phyloP scores from a whole-genome alignment of 331 rosid species.

The Acacia pycnantha region DNA sequence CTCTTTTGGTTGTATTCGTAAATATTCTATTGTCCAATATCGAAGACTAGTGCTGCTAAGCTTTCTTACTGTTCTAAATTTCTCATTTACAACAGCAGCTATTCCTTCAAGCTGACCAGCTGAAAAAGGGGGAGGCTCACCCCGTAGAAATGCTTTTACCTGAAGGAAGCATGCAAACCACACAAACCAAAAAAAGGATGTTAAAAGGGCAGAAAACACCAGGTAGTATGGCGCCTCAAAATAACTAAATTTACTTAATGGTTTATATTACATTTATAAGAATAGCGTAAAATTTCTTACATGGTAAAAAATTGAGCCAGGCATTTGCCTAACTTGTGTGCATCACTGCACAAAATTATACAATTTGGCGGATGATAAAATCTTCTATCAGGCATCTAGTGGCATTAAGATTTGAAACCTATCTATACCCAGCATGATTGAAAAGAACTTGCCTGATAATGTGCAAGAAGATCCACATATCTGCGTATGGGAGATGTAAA shows the following conservation, averaged over 20 bases:
- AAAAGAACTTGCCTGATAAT: conserved; percentile 70
- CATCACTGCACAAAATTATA: background rate
- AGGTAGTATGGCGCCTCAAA: background rate
- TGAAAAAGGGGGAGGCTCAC: conserved; percentile 75
- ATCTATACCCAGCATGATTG: conserved; percentile 4
- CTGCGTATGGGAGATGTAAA: conserved; percentile 98
- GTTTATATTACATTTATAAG: background rate
- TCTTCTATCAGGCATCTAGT: conserved; percentile 6
- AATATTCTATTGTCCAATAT: conserved; percentile 88
- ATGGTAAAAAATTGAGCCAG: background rate
- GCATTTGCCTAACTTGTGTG: background rate
- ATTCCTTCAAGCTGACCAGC: conserved; percentile 84
- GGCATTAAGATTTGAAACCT: conserved; percentile 13
- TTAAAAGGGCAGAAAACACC: background rate
- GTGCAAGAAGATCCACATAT: conserved; percentile 95
- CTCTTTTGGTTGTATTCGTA: conserved; percentile 80
- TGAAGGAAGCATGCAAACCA: conserved; percentile 25
- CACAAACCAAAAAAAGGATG: background rate
- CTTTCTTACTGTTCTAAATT: conserved; percentile 62
- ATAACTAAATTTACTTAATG: background rate
- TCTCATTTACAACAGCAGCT: conserved; percentile 63
- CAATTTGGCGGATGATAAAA: background rate
- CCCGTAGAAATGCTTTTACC: conserved; percentile 83
- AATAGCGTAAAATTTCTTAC: background rate
- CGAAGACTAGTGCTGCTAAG: conserved; percentile 74